phyloP scores from a whole-genome alignment of 2,329 filamentous ascomycete genomes.

The Talaromyces sp. region DNA sequence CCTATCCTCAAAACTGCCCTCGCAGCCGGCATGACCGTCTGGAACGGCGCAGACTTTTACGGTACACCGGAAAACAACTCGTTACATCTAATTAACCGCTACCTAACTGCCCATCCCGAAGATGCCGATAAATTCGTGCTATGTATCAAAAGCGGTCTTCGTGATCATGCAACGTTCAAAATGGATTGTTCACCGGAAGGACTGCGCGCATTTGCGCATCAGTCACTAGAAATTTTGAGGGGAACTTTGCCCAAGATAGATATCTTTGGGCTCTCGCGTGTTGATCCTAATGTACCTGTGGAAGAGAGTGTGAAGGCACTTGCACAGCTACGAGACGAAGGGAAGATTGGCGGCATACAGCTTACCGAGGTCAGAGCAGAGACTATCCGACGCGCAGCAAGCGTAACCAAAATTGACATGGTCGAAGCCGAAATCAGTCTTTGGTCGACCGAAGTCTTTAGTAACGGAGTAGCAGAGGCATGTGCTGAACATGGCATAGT shows the following conservation, averaged over 20 bases:
- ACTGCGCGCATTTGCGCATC: constrained; percentile 57
- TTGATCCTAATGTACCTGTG: constrained; percentile 52
- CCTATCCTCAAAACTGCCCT: constrained; percentile 54
- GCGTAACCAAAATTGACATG: constrained; percentile 53
- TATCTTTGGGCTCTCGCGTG: constrained; percentile 57
- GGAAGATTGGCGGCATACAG: constrained; percentile 45
- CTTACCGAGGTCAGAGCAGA: constrained; percentile 44
- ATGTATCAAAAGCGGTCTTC: constrained; percentile 59
- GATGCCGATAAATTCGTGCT: constrained; percentile 61
- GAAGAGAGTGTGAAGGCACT: constrained; percentile 45
- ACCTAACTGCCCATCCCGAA: constrained; percentile 62
- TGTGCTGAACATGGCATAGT: constrained; percentile 59
- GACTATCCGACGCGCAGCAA: constrained; percentile 43
- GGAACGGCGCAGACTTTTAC: constrained; percentile 64
- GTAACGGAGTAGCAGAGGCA: constrained; percentile 57
- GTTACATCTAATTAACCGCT: constrained; percentile 57
- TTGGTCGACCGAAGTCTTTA: constrained; percentile 55
- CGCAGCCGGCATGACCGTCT: constrained; percentile 47
- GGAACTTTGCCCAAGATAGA: constrained; percentile 53
- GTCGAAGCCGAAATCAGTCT: constrained; percentile 62
- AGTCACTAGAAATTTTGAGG: constrained; percentile 51
- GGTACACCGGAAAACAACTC: constrained; percentile 57
- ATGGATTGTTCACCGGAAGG: constrained; percentile 54
- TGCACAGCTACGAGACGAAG: constrained; percentile 39
- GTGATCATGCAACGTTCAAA: constrained; percentile 25